A percentile compares a stretch with the other conserved stretches of the same genome.
Evolutionary conservation across 2,329 filamentous ascomycete genomes (phyloP).

Genomic region (Tolypocladium sp.): DNA sequence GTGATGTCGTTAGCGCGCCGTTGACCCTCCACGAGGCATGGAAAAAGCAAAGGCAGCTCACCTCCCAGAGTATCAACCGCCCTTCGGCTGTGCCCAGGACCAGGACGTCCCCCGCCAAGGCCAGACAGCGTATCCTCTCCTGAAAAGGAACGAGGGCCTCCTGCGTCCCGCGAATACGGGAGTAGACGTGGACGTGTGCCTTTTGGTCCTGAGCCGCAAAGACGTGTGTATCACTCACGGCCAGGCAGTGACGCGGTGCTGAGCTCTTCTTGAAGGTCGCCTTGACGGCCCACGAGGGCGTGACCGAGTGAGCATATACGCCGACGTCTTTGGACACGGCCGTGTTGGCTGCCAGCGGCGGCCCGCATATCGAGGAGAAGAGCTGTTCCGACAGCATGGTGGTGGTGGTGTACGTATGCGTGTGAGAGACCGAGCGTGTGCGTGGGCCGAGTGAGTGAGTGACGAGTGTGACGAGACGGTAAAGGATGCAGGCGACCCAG

Average conservation of each 20-base stretch:
- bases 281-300: conserved; percentile 67
- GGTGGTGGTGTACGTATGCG: not conserved
- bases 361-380: conserved; percentile 48
- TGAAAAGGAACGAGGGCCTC: conserved; percentile 83
- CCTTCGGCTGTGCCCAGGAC: conserved; percentile 78
- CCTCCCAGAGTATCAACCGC: conserved; percentile 87
- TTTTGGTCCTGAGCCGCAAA: conserved; percentile 90
- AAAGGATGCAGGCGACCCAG: not conserved
- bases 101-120: conserved; percentile 63
- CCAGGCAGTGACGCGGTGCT: conserved; percentile 67
- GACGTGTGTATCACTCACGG: conserved; percentile 71
- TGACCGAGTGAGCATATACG: conserved; percentile 76
- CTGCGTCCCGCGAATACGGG: conserved; percentile 70
- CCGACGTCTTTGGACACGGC: conserved; percentile 69
- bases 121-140: conserved; percentile 73
- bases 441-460: not conserved
- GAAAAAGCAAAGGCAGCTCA: conserved; percentile 28
- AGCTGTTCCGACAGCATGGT: conserved; percentile 52
- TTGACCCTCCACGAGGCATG: conserved; percentile 3
- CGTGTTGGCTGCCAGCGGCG: conserved; percentile 51
- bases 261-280: conserved; percentile 87
- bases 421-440: not conserved
- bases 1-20: conserved; percentile 1
- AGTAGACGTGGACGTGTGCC: conserved; percentile 89
- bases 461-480: not conserved